A percentile compares a stretch with the other conserved stretches of the same genome.
Conservation (phyloP, 306 rosid species). For the Oxytropis ochrocephala region DNA sequence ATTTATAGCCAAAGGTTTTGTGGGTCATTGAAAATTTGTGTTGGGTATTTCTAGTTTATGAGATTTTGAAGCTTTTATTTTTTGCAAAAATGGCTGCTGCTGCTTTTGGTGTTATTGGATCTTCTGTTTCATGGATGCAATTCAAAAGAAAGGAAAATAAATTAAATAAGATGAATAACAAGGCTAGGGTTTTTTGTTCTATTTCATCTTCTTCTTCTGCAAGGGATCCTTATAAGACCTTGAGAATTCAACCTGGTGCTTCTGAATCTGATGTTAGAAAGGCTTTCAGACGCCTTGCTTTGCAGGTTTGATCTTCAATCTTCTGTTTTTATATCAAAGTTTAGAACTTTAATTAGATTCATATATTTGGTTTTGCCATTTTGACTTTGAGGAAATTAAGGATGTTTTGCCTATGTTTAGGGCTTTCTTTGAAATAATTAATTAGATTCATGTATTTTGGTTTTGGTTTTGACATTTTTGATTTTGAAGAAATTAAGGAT, state of each 20-base stretch:
- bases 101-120: conserved; percentile 44
- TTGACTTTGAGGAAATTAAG: background rate
- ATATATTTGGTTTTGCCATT: background rate
- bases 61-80: background rate
- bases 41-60: background rate
- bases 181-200: conserved; percentile 32
- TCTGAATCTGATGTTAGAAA: conserved; percentile 85
- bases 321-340: background rate
- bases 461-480: background rate
- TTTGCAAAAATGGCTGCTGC: conserved; percentile 45
- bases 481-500: background rate
- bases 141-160: conserved; percentile 23
- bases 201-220: conserved; percentile 34
- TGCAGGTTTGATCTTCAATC: conserved; percentile 50
- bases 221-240: conserved; percentile 66
- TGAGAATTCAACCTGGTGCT: conserved; percentile 58
- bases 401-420: background rate
- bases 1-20: conserved; percentile 11
- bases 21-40: background rate
- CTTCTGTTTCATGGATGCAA: conserved; percentile 45
- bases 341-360: background rate
- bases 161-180: conserved; percentile 12
- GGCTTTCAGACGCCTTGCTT: conserved; percentile 84
- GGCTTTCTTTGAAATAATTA: background rate
- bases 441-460: background rate